Percentiles rank a stretch among this genome's conserved stretches.
phyloP scores from a whole-genome alignment of 1,284 basidiomycete genomes.

The Lentinus polychrous region DNA sequence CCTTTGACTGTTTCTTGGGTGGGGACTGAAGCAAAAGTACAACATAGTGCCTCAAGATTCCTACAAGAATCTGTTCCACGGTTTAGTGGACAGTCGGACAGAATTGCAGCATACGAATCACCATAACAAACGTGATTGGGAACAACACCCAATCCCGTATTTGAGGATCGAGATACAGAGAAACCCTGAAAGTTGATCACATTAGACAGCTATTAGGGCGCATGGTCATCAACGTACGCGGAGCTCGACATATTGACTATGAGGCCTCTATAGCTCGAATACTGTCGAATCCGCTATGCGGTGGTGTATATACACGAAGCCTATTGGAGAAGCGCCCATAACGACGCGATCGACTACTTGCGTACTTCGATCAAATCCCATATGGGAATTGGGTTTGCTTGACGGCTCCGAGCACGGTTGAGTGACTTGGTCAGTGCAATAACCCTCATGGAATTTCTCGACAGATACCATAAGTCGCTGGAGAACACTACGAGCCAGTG shows the following conservation, averaged over 20 bases:
- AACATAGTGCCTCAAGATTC: slow-evolving; percentile 91
- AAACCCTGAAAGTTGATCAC: slow-evolving; percentile 41
- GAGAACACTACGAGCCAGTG: too few relatives aligned
- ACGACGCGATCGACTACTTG: too few relatives aligned
- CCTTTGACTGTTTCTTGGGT: slow-evolving; percentile 76
- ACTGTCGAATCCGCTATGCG: too few relatives aligned
- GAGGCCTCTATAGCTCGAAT: too few relatives aligned
- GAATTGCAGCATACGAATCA: slow-evolving; percentile 29
- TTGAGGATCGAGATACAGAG: slow-evolving; percentile 86
- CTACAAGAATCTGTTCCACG: slow-evolving; percentile 75
- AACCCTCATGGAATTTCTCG: too few relatives aligned
- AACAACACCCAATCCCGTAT: slow-evolving; percentile 94
- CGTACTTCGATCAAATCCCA: too few relatives aligned
- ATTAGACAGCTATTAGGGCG: neutral
- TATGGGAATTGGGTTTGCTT: too few relatives aligned
- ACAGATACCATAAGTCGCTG: too few relatives aligned
- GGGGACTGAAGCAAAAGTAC: slow-evolving; percentile 79
- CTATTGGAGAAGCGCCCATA: too few relatives aligned
- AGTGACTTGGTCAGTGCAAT: too few relatives aligned
- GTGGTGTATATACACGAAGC: too few relatives aligned
- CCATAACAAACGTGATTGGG: slow-evolving; percentile 98
- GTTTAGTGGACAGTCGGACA: neutral
- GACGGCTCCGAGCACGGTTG: too few relatives aligned
- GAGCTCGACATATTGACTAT: slow-evolving; percentile 21
- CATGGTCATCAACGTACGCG: slow-evolving; percentile 17